Evolutionary conservation across 2,329 filamentous ascomycete genomes (phyloP).

Genomic region (Hypoxylon sp.): DNA sequence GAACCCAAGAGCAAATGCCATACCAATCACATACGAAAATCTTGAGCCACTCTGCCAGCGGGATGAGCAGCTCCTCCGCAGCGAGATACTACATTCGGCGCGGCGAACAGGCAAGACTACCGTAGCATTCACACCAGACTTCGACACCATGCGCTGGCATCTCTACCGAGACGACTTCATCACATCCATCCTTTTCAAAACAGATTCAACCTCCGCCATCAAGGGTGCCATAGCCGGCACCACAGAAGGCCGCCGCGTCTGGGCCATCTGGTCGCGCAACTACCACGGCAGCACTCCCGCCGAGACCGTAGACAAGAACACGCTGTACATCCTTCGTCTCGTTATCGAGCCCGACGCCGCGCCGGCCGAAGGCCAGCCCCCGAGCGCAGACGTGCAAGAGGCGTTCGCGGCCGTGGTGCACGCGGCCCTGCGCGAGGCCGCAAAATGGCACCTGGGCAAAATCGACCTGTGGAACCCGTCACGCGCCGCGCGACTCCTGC

Average conservation of each 20-base stretch:
- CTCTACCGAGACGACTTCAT: conserved; percentile 86
- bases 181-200: conserved; percentile 69
- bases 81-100: conserved; percentile 58
- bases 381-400: conserved; percentile 46
- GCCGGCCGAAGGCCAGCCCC: conserved; percentile 57
- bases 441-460: conserved; percentile 75
- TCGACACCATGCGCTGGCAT: conserved; percentile 79
- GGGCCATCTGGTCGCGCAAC: conserved; percentile 78
- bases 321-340: conserved; percentile 76
- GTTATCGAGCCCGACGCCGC: conserved; percentile 70
- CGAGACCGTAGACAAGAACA: conserved; percentile 68
- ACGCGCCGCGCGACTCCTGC: conserved; percentile 61
- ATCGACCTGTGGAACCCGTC: conserved; percentile 89
- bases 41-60: conserved; percentile 71
- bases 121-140: conserved; percentile 77
- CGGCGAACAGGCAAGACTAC: conserved; percentile 58
- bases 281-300: conserved; percentile 69
- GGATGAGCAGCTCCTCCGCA: conserved; percentile 73
- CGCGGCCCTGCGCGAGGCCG: conserved; percentile 77
- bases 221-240: conserved; percentile 75
- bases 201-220: conserved; percentile 55
- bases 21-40: conserved; percentile 68
- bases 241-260: conserved; percentile 65
- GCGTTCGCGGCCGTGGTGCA: conserved; percentile 73
- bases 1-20: conserved; percentile 11